phyloP scores from a whole-genome alignment of 768 basidiomycete genomes.

The Plicaturopsis crispa region DNA sequence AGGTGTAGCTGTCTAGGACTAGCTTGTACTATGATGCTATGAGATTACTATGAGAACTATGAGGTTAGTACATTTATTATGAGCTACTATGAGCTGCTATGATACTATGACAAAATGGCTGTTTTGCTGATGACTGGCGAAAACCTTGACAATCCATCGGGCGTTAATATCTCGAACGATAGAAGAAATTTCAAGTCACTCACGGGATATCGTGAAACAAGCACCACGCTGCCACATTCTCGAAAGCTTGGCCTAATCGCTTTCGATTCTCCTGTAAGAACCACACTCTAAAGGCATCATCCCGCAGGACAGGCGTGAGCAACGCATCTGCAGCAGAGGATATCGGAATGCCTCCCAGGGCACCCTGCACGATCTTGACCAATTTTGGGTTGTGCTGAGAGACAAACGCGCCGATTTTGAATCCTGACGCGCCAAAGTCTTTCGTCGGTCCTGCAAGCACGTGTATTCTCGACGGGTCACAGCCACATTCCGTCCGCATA shows the following conservation, averaged over 20 bases:
- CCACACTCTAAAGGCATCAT: constrained; percentile 1
- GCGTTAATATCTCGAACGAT: no score
- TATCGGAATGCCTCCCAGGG: constrained; percentile 3
- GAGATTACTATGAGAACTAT: no score
- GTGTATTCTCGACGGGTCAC: constrained; percentile 15
- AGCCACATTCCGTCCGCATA: constrained; percentile 9
- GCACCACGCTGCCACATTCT: constrained; percentile 1
- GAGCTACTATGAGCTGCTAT: no score
- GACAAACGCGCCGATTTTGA: constrained; percentile 18
- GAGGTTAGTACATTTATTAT: no score
- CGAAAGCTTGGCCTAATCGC: constrained; percentile 1
- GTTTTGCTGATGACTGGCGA: constrained; percentile 1
- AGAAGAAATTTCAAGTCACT: no score
- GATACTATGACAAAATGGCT: no score
- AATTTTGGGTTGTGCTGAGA: constrained; percentile 9
- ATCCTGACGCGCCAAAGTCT: constrained; percentile 21
- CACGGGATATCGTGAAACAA: constrained; percentile 1
- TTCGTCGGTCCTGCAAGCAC: constrained; percentile 23
- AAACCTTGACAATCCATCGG: not conserved
- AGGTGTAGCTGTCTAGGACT: no score
- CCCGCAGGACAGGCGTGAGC: constrained; percentile 3
- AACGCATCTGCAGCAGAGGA: constrained; percentile 8
- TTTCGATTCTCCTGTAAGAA: constrained; percentile 1
- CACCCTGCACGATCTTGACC: not conserved
- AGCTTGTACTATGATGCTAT: no score